A percentile compares a stretch with the other conserved stretches of the same genome.
phyloP scores from a whole-genome alignment of 202 grass and related monocot genomes.

The Zizania palustris region DNA sequence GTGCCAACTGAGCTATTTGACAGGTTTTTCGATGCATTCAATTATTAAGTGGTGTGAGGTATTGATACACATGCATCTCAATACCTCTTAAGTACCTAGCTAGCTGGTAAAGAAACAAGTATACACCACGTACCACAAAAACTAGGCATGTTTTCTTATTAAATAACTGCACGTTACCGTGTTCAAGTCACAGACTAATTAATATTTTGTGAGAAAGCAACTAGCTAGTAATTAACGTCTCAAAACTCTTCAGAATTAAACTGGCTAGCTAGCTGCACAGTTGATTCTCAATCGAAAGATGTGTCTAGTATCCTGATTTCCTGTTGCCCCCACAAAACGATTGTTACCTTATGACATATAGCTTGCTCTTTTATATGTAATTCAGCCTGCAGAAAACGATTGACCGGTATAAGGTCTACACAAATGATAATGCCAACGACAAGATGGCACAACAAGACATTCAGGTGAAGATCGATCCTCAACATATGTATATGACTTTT shows the following conservation, averaged over 20 bases:
- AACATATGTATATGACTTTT: not conserved
- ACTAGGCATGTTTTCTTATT: no score
- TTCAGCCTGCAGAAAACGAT: slow-evolving; percentile 68
- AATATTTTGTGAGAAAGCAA: not conserved
- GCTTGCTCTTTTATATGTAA: slow-evolving; percentile 20
- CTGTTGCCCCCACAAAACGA: not conserved
- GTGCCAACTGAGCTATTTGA: not conserved
- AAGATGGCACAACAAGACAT: slow-evolving; percentile 44
- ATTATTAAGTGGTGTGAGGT: no score
- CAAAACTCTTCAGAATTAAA: not conserved
- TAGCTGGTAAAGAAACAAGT: no score
- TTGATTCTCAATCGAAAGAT: not conserved
- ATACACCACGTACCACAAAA: no score
- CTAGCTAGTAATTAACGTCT: not conserved
- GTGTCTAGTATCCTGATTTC: not conserved
- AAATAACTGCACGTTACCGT: no score
- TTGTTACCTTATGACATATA: slow-evolving; percentile 22
- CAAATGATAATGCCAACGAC: slow-evolving; percentile 50
- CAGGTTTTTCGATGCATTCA: no score
- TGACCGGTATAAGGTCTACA: slow-evolving; percentile 56
- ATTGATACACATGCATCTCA: no score
- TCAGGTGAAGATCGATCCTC: slow-evolving; percentile 47
- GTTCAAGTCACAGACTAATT: no score
- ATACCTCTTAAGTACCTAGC: no score
- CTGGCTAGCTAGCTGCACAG: not conserved